Percentiles rank a stretch among this genome's conserved stretches.
phyloP scores from a whole-genome alignment of 139 green algal genomes.

The Mesotaenium endlicherianum region DNA sequence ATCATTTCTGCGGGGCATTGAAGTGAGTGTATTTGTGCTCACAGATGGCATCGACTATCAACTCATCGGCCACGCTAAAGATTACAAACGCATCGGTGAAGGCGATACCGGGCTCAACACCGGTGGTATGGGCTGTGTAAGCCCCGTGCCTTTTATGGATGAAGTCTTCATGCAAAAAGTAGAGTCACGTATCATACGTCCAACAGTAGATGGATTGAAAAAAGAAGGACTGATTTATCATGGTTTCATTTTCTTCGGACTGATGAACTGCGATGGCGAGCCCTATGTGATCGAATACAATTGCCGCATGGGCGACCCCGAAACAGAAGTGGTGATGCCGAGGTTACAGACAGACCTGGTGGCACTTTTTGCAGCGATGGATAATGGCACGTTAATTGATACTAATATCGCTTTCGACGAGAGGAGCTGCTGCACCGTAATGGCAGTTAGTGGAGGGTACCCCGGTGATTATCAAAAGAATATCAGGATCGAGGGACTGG shows the following conservation, averaged over 20 bases:
- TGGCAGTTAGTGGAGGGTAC: not conserved
- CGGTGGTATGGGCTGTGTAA: constrained; percentile 97
- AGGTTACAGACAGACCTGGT: not conserved
- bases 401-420: not conserved
- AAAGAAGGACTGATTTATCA: constrained; percentile 77
- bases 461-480: not conserved
- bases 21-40: constrained; percentile 94
- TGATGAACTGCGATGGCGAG: constrained; percentile 87
- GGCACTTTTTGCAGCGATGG: not conserved
- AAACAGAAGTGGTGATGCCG: constrained; percentile 75
- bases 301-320: constrained; percentile 94
- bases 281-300: constrained; percentile 95
- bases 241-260: constrained; percentile 90
- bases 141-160: constrained; percentile 87
- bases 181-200: constrained; percentile 83
- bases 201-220: constrained; percentile 83
- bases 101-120: constrained; percentile 96
- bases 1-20: constrained; percentile 91
- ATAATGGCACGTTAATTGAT: too few relatives aligned
- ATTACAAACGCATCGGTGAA: constrained; percentile 92
- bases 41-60: constrained; percentile 74
- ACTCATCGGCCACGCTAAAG: constrained; percentile 63
- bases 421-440: not conserved
- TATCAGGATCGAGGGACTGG: not conserved
- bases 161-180: constrained; percentile 67